Evolutionary conservation across 495 filamentous ascomycete species (phyloP), one percentile per base, ranked within the genome.

Genomic region (Neurospora discreta): DNA sequence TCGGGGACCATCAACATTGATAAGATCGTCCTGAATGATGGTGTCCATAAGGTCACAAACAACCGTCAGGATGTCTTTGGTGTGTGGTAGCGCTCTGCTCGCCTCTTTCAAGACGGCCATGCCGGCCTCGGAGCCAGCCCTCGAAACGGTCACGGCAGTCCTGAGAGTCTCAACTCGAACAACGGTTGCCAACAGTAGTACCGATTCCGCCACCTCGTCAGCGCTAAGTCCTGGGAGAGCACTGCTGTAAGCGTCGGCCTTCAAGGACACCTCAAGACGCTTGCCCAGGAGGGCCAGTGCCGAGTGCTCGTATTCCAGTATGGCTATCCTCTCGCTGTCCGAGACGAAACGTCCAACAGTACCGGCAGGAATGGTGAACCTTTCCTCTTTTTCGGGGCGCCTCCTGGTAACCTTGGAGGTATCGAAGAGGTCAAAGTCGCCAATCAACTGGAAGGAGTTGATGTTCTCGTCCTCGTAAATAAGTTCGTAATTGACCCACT

Each of bases 31-130:
- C 71, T 91, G 89, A 11, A 95, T 78, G 71, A 90, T 86, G 74
- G 87, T 84, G 76, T 98, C 95, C 69, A 98, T 89, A 5, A 95
- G 90, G 73, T 96, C 91, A 73, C 92, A 90, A 16, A 98, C 84
- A 60, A 98, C 87, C 11, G 88, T 87, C 69, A 95, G 84, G 44
- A 98, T 89, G 76, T 98, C 96, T 70, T 88, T 88, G 73, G 89
- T 90, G 20, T 86, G 85, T 42, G 88, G 87, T 3, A 97, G 78
- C n/a, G 88, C 88, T 76, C 92, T 90, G 73, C 92, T 94, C 2
- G 90, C 87, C 75, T 90, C 86, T 74, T 89, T 88, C 18, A 97
- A 80, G 26, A 95, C 84, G 36, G 72, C 72, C 33, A 80, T 71
- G 10, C 82, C 85, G 9, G 80, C 71, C 26, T 84, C 83, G 13